Evolutionary conservation across 2,329 filamentous ascomycete genomes (phyloP).

Genomic region (Phyllosticta capitalensis): DNA sequence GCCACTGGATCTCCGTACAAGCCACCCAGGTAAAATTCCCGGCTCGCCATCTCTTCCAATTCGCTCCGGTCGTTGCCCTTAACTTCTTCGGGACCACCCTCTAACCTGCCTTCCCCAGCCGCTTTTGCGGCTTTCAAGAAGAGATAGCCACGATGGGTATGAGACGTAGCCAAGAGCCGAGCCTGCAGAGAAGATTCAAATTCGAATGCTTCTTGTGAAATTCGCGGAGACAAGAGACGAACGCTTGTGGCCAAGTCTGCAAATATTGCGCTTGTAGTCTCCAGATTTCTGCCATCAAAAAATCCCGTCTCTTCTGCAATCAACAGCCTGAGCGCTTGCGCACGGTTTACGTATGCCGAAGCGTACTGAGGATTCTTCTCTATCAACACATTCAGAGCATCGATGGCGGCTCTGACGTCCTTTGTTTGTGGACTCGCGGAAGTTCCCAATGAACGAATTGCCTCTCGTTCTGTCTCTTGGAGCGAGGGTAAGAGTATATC

Average conservation of each 20-base stretch:
- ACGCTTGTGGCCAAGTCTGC: conserved; percentile 41
- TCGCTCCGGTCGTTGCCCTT: conserved; percentile 25
- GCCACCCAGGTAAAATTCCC: conserved; percentile 46
- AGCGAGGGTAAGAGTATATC: conserved; percentile 27
- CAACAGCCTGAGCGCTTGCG: conserved; percentile 53
- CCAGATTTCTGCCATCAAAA: conserved; percentile 18
- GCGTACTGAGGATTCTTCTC: conserved; percentile 54
- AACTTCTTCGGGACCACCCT: conserved; percentile 22
- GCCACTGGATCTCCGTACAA: conserved; percentile 48
- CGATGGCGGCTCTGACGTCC: conserved; percentile 13
- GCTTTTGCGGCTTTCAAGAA: conserved; percentile 30
- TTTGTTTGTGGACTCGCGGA: conserved; percentile 4
- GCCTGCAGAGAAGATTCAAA: conserved; percentile 49
- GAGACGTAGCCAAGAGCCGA: conserved; percentile 57
- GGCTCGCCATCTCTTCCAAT: conserved; percentile 47
- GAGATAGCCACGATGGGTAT: conserved; percentile 56
- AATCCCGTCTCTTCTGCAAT: conserved; percentile 45
- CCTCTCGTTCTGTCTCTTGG: conserved; percentile 28
- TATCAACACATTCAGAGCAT: conserved; percentile 48
- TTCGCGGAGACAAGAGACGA: conserved; percentile 9
- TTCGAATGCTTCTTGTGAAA: conserved; percentile 24
- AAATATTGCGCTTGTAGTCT: conserved; percentile 34
- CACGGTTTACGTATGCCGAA: conserved; percentile 65
- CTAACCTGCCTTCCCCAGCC: neutral
- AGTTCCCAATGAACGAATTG: conserved; percentile 36